Evolutionary conservation across 768 basidiomycete species (phyloP).

Genomic region (Psilocybe sp.): DNA sequence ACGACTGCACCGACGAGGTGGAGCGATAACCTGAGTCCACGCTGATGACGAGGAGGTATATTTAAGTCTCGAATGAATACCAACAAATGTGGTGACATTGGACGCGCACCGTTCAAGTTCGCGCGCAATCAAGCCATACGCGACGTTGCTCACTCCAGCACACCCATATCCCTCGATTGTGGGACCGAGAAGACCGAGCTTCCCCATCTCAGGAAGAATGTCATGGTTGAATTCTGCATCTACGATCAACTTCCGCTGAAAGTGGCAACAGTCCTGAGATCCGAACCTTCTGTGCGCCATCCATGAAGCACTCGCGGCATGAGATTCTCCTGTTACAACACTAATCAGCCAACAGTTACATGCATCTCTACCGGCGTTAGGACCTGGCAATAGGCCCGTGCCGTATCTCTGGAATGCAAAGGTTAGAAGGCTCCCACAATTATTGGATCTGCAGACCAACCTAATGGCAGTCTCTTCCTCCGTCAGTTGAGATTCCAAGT

Average conservation of each 20-base stretch:
- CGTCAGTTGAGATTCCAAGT: conserved; percentile 73
- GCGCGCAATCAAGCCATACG: conserved; percentile 90
- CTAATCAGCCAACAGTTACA: not conserved
- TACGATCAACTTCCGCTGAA: not conserved
- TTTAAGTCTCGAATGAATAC: not conserved
- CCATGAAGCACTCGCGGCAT: conserved; percentile 86
- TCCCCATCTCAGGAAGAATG: conserved; percentile 89
- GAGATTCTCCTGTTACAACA: conserved; percentile 61
- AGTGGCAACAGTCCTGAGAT: not conserved
- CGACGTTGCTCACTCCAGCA: conserved; percentile 86
- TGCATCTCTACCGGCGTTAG: not conserved
- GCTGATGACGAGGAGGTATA: conserved; percentile 33
- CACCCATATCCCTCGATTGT: conserved; percentile 94
- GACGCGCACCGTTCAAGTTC: conserved; percentile 80
- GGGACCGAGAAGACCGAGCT: conserved; percentile 84
- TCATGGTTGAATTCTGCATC: conserved; percentile 67
- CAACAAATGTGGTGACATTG: not conserved
- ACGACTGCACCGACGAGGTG: conserved; percentile 92
- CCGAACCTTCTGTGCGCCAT: conserved; percentile 82
- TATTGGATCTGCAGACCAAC: conserved; percentile 35
- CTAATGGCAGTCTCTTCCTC: conserved; percentile 90
- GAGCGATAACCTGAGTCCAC: conserved; percentile 97
- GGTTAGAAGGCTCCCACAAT: not conserved
- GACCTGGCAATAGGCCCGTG: conserved; percentile 77
- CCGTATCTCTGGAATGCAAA: conserved; percentile 59